Base-by-base conservation (phyloP, 805 yeast species). In the Torulaspora indica region DNA sequence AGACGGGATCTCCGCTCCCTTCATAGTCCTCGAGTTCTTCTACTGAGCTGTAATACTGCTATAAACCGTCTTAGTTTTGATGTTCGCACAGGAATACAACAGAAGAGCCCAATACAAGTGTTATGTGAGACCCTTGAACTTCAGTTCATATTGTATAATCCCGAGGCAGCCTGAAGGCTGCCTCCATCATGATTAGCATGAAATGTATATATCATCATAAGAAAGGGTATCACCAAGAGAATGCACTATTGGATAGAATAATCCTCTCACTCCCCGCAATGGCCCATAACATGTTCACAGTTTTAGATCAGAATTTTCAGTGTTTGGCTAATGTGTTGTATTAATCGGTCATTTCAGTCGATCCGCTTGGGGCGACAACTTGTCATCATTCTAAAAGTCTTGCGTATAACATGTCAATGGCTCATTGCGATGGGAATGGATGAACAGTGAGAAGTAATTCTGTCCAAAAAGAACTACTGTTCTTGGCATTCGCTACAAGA, bases 351-450 rank as follows among this genome's bases (percentile, higher is more conserved):
- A 58, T 54, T 48, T 53, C 61, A 45, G 56, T 52, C 50, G 62
- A 58, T 63, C 68, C 69, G 69, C 59, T 60, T 65, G 69, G 69
- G 69, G 69, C 69, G 69, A 65, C 69, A 65, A 60, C 69, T 46
- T 51, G 66, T 64, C 69, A 63, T 61, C 70, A 58, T 43, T 43
- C 47, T 43, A 43, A 43, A 34, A 31, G 8, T 12, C 22, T 9
- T 14, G 20, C 4, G 18, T 31, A 7, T 15, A 31, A 31, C 34
- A 31, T 17, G 34, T 31, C 12, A 31, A 31, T 31, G 18, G 34
- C 8, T 9, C 18, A 25, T 17, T 32, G 30, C 20, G 14, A n/a
- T 17, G 22, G 22, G 22, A 38, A 4, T 38, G 35, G 24, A 31
- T 17, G 18, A 15, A 15, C 7, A 31, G 34, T 10, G 22, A 31